Percentiles rank a stretch among this genome's conserved stretches.
Conservation (phyloP, 2,329 filamentous ascomycete genomes). For the Fusarium zealandicum region DNA sequence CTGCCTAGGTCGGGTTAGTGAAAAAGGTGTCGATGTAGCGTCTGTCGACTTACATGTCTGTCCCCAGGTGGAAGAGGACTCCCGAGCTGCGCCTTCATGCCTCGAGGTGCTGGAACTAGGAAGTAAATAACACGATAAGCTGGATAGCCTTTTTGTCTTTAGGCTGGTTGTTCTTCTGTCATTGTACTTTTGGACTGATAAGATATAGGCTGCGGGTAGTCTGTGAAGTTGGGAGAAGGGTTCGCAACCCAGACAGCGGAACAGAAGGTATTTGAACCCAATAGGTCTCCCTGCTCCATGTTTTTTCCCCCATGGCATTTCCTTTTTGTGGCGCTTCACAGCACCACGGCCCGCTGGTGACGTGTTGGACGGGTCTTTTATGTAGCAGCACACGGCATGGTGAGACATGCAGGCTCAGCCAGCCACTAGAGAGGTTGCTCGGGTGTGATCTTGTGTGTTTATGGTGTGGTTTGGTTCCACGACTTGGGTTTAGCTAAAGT, state of each 20-base stretch:
- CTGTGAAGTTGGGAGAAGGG: too few species aligned
- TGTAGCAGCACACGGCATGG: background rate
- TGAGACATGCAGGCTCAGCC: conserved; percentile 19
- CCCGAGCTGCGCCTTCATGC: conserved; percentile 25
- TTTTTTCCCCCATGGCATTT: background rate
- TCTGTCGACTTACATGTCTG: conserved; percentile 33
- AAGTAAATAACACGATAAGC: background rate
- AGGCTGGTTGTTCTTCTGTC: too few species aligned
- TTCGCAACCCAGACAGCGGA: too few species aligned
- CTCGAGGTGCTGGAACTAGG: background rate
- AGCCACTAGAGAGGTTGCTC: background rate
- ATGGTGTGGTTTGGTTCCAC: too few species aligned
- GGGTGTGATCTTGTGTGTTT: background rate
- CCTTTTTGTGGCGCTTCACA: background rate
- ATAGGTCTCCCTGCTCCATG: background rate
- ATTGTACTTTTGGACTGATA: too few species aligned
- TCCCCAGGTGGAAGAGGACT: conserved; percentile 39
- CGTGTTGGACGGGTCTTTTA: conserved; percentile 1
- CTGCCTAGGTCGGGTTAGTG: conserved; percentile 25
- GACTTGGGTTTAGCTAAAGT: too few species aligned
- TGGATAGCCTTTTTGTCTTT: too few species aligned
- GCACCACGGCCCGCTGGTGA: background rate
- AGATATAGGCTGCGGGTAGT: too few species aligned
- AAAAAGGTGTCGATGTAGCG: background rate
- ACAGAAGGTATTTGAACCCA: background rate